Conservation (phyloP, 2,329 filamentous ascomycete genomes). For the Aspergillus ruber region DNA sequence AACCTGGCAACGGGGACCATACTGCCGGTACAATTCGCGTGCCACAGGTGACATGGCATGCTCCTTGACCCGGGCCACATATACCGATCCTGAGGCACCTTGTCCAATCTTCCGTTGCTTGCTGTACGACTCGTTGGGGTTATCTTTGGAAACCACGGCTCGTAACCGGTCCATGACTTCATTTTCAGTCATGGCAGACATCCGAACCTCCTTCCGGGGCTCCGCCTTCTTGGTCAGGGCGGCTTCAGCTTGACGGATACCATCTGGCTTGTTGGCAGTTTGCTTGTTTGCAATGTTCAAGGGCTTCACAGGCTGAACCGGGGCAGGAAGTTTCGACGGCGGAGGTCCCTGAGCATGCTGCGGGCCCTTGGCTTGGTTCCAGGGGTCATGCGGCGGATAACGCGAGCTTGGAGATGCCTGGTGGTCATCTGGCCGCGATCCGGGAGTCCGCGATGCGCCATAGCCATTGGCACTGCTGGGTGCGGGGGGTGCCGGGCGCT, state of each 20-base stretch:
- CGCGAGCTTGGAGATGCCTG: conserved; percentile 31
- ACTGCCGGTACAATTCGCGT: conserved; percentile 67
- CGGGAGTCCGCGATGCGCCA: conserved; percentile 31
- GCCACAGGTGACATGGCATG: conserved; percentile 75
- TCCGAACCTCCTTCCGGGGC: conserved; percentile 86
- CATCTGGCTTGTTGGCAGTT: conserved; percentile 49
- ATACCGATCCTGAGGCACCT: conserved; percentile 94
- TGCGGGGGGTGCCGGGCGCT: conserved; percentile 74
- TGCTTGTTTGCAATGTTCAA: conserved; percentile 70
- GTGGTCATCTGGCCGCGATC: conserved; percentile 27
- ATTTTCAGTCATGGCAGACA: conserved; percentile 96
- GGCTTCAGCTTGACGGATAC: conserved; percentile 82
- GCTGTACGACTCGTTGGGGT: conserved; percentile 89
- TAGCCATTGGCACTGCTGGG: conserved; percentile 43
- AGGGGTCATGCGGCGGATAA: conserved; percentile 28
- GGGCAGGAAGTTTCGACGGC: conserved; percentile 55
- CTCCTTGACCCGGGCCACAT: conserved; percentile 93
- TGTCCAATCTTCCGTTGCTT: conserved; percentile 99
- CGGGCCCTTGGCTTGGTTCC: conserved; percentile 32
- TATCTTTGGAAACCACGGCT: conserved; percentile 91
- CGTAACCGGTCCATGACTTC: conserved; percentile 96
- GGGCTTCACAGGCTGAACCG: conserved; percentile 60
- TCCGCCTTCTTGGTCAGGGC: conserved; percentile 74
- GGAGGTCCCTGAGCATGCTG: conserved; percentile 39
- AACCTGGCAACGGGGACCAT: conserved; percentile 79